Conservation (phyloP, 129 eudicot species). For the Rutidosis leptorrhynchoides region DNA sequence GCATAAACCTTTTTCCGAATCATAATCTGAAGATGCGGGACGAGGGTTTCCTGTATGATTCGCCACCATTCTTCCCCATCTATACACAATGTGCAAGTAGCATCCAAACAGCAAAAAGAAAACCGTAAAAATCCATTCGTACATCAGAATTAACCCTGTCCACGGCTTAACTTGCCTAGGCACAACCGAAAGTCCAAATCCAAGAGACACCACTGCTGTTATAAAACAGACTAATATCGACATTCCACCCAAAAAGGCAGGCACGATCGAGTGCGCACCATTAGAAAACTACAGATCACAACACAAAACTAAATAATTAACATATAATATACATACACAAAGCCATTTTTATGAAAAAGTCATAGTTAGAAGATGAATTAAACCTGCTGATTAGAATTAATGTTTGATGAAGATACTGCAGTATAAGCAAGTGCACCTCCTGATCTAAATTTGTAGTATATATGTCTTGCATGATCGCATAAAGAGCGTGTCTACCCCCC, state of each 20-base stretch:
- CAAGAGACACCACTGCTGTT: conserved; percentile 64
- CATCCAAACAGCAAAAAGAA: conserved; percentile 76
- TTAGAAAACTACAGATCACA: conserved; percentile 42
- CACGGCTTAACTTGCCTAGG: conserved; percentile 93
- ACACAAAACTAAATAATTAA: neutral
- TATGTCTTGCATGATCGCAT: conserved; percentile 68
- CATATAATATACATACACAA: neutral
- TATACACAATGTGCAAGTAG: conserved; percentile 56
- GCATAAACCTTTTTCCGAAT: conserved; percentile 74
- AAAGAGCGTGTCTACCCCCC: conserved; percentile 58
- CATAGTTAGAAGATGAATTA: neutral
- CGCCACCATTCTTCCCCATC: conserved; percentile 74
- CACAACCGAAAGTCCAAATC: conserved; percentile 58
- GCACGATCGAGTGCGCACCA: conserved; percentile 61
- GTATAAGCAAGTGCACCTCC: conserved; percentile 61
- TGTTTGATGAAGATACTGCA: conserved; percentile 58
- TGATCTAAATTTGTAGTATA: conserved; percentile 67
- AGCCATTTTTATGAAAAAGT: neutral
- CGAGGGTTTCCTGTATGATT: conserved; percentile 47
- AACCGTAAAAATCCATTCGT: conserved; percentile 83
- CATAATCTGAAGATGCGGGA: conserved; percentile 58
- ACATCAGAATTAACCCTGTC: conserved; percentile 88
- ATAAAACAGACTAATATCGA: conserved; percentile 63
- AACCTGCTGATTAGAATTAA: conserved; percentile 59
- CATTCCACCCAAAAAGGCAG: conserved; percentile 59